A percentile compares a stretch with the other conserved stretches of the same genome.
phyloP scores from a whole-genome alignment of 169 alveolate genomes.

The Plasmodium billcollinsi region DNA sequence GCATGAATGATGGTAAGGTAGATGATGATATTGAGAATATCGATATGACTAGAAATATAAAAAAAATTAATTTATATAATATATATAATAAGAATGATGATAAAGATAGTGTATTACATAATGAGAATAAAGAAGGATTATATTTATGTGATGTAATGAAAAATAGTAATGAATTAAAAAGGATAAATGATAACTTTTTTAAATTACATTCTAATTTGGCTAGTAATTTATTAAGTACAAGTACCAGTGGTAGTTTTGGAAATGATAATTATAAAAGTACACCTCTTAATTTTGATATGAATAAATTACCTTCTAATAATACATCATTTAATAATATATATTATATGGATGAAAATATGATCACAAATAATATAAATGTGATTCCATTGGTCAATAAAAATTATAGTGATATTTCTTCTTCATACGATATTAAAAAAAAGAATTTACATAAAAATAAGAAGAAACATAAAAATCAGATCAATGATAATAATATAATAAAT shows the following conservation, averaged over 20 bases:
- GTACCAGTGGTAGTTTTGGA: slow-evolving; percentile 63
- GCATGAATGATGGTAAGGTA: slow-evolving; percentile 9
- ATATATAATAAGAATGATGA: slow-evolving; percentile 8
- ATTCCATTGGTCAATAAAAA: slow-evolving; percentile 5
- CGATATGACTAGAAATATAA: slow-evolving; percentile 12
- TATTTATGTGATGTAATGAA: slow-evolving; percentile 38
- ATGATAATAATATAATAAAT: slow-evolving; percentile 4
- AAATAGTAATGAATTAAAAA: slow-evolving; percentile 21
- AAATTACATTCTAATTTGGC: slow-evolving; percentile 53
- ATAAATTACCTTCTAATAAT: slow-evolving; percentile 32
- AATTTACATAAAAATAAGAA: background rate
- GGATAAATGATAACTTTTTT: slow-evolving; percentile 32
- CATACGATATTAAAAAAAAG: slow-evolving; percentile 26
- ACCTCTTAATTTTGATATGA: slow-evolving; percentile 20
- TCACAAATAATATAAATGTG: slow-evolving; percentile 13
- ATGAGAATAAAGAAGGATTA: slow-evolving; percentile 35
- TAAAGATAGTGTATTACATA: background rate
- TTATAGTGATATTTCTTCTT: slow-evolving; percentile 1
- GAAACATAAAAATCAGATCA: background rate
- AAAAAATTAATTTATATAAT: slow-evolving; percentile 30
- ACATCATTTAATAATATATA: slow-evolving; percentile 15
- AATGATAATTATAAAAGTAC: slow-evolving; percentile 45
- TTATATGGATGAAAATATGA: slow-evolving; percentile 3
- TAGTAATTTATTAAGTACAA: slow-evolving; percentile 63
- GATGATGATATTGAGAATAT: slow-evolving; percentile 20